These are phyloP conservation scores for Knoxia roxburghii DNA, from an alignment of 257 asterid genomes.

Conservation along the genomic window DNA sequence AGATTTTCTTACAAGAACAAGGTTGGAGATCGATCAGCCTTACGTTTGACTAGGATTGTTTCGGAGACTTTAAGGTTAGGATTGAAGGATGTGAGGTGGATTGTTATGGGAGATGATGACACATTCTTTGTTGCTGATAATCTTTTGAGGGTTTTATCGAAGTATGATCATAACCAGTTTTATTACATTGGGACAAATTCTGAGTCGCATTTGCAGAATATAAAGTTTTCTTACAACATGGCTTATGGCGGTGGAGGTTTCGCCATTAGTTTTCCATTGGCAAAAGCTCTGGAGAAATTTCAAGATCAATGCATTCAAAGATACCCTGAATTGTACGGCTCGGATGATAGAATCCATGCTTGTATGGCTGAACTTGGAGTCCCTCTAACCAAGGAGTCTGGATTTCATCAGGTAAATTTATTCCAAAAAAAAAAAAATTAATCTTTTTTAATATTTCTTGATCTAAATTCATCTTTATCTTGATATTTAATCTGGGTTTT, in stretches of 20 bases:
- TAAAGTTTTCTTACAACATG: constrained; percentile 32
- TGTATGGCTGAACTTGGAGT: constrained; percentile 39
- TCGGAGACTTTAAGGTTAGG: constrained; percentile 31
- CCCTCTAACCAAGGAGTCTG: constrained; percentile 31
- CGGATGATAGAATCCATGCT: constrained; percentile 41
- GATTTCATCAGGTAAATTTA: constrained; percentile 36
- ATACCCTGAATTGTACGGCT: constrained; percentile 35
- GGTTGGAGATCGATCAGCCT: constrained; percentile 22
- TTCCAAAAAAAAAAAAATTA: no score
- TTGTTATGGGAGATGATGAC: constrained; percentile 42
- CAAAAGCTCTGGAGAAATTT: constrained; percentile 27
- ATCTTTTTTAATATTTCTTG: no score
- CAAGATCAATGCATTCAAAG: constrained; percentile 34
- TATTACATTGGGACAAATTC: constrained; percentile 37
- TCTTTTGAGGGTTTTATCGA: constrained; percentile 28
- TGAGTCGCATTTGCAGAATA: constrained; percentile 37
- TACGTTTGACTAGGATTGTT: constrained; percentile 24
- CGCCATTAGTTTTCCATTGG: constrained; percentile 40
- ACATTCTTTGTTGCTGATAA: constrained; percentile 38
- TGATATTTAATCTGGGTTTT: no score
- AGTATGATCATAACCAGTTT: constrained; percentile 34
- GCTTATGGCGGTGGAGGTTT: constrained; percentile 45
- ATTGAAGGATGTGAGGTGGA: constrained; percentile 34
- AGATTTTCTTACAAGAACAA: constrained; percentile 20
- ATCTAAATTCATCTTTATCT: not conserved